Percentiles rank a stretch among this genome's conserved stretches.
Evolutionary conservation across 2,329 filamentous ascomycete species (phyloP).

Genomic region (Pezicula carpinea): DNA sequence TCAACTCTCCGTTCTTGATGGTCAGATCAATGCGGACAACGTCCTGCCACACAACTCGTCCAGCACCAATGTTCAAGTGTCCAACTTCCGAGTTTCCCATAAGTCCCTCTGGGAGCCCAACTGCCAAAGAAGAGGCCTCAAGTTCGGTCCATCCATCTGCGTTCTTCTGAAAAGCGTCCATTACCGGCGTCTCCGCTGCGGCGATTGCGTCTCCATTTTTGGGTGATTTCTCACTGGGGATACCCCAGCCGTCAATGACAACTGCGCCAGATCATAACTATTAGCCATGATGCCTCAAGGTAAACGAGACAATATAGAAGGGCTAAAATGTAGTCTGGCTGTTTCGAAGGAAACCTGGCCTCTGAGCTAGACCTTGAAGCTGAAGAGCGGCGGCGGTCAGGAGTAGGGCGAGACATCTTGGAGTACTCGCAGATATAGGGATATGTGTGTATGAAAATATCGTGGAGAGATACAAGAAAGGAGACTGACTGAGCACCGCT

Average conservation of each 20-base stretch:
- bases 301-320: constrained; percentile 50
- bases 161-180: constrained; percentile 85
- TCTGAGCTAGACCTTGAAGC: not conserved
- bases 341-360: constrained; percentile 11
- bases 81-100: constrained; percentile 99
- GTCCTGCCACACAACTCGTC: constrained; percentile 97
- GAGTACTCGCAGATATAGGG: constrained; percentile 24
- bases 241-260: constrained; percentile 99
- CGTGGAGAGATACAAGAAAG: not conserved
- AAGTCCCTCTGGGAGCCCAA: constrained; percentile 90
- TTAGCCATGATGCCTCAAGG: constrained; percentile 56
- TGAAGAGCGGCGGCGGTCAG: not conserved
- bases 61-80: constrained; percentile 96
- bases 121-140: constrained; percentile 91
- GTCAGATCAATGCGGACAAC: constrained; percentile 92
- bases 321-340: constrained; percentile 35
- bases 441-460: not conserved
- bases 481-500: constrained; percentile 57
- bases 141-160: constrained; percentile 85
- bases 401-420: constrained; percentile 8
- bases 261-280: constrained; percentile 58
- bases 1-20: constrained; percentile 52
- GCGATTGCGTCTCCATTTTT: constrained; percentile 93
- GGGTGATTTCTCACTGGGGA: constrained; percentile 74
- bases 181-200: constrained; percentile 85